Evolutionary conservation across 2,329 filamentous ascomycete species (phyloP).

Genomic region (Colletotrichum lini): DNA sequence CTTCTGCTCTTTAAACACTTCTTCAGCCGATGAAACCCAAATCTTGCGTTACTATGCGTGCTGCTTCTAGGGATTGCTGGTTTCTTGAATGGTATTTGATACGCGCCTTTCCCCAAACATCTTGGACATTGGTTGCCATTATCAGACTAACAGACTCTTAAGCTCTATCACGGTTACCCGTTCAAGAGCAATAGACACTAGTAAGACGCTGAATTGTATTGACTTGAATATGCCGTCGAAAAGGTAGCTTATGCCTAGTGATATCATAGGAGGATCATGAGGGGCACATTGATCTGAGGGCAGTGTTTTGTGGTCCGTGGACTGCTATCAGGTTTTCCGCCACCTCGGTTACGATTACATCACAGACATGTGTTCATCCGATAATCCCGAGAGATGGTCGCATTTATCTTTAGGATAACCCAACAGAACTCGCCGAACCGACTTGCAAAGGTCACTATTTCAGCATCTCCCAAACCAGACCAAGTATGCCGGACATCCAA

Average conservation of each 20-base stretch:
- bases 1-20: too few species aligned
- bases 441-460: background rate
- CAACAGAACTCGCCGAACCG: background rate
- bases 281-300: background rate
- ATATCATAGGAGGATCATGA: background rate
- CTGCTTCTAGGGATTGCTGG: too few species aligned
- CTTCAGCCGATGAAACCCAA: too few species aligned
- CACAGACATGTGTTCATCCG: conserved; percentile 20
- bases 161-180: too few species aligned
- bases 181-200: too few species aligned
- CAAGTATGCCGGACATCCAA: conserved; percentile 7
- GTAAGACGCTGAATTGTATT: background rate
- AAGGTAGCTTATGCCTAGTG: background rate
- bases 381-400: background rate
- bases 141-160: too few species aligned
- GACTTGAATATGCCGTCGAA: background rate
- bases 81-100: too few species aligned
- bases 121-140: too few species aligned
- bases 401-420: background rate
- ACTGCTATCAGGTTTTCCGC: background rate
- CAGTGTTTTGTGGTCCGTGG: background rate
- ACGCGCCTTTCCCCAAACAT: too few species aligned
- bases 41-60: too few species aligned
- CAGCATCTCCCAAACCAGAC: background rate
- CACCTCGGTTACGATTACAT: conserved; percentile 12